These are phyloP conservation scores for Salvia sclarea DNA, from an alignment of 305 asterid species.

Conservation along the genomic window DNA sequence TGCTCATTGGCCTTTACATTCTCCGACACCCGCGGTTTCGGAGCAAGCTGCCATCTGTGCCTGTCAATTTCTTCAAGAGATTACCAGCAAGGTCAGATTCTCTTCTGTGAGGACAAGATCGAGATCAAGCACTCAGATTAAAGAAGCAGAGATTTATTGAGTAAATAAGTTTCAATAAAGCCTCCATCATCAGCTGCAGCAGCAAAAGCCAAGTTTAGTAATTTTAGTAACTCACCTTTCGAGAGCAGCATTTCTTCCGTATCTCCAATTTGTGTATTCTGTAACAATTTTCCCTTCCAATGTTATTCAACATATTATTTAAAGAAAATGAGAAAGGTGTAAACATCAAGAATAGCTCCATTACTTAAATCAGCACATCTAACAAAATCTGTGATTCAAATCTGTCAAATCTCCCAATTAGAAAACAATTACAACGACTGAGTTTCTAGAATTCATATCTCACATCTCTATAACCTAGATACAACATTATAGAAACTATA, in stretches of 20 bases:
- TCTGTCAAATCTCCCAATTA: constrained; percentile 19
- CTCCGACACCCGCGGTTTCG: constrained; percentile 90
- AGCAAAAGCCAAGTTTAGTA: constrained; percentile 29
- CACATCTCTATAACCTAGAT: constrained; percentile 29
- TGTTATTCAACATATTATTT: constrained; percentile 34
- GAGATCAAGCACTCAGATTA: constrained; percentile 20
- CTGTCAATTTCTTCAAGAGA: constrained; percentile 93
- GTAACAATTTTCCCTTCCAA: constrained; percentile 21
- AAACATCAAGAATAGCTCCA: constrained; percentile 23
- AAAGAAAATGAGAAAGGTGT: constrained; percentile 33
- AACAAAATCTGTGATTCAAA: constrained; percentile 15
- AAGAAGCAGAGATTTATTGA: constrained; percentile 34
- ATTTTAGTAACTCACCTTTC: constrained; percentile 27
- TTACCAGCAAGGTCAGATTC: constrained; percentile 85
- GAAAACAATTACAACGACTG: constrained; percentile 22
- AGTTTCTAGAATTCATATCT: background rate
- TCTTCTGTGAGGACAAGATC: constrained; percentile 56
- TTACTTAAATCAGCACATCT: constrained; percentile 17
- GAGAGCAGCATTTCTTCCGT: constrained; percentile 1
- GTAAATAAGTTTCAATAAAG: constrained; percentile 42
- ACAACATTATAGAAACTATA: constrained; percentile 25
- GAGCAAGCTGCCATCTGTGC: constrained; percentile 78
- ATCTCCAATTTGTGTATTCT: constrained; percentile 33
- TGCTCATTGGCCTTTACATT: constrained; percentile 65
- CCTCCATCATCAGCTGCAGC: constrained; percentile 29